Evolutionary conservation across 768 basidiomycete genomes (phyloP).

Genomic region (Termitomyces eurrhizus): DNA sequence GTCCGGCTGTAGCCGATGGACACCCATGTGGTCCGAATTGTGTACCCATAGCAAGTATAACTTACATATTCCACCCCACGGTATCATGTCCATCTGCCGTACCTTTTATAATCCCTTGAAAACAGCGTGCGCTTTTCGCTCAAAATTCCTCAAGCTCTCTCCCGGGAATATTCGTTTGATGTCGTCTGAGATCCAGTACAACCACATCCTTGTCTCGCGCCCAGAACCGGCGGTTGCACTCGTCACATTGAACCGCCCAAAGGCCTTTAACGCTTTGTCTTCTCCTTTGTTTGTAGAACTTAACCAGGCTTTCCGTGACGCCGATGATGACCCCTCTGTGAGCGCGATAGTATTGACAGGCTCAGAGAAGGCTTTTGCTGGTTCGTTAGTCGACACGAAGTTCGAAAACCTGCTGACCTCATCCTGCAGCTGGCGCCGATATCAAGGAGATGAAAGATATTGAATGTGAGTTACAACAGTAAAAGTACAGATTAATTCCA

Average conservation of each 20-base stretch:
- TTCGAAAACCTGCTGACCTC: neutral
- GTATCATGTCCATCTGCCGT: constrained; percentile 23
- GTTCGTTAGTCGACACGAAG: constrained; percentile 36
- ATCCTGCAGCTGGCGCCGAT: constrained; percentile 79
- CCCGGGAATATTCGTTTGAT: constrained; percentile 36
- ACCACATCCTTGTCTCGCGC: constrained; percentile 63
- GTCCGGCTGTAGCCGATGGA: neutral
- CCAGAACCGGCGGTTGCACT: constrained; percentile 71
- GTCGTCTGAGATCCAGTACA: constrained; percentile 46
- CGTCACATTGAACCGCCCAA: constrained; percentile 86
- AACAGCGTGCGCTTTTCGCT: constrained; percentile 8
- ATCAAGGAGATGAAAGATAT: constrained; percentile 99
- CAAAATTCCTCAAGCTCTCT: constrained; percentile 9
- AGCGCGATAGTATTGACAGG: constrained; percentile 92
- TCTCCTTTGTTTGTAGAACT: constrained; percentile 79
- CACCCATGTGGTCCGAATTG: neutral
- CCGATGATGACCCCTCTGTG: constrained; percentile 66
- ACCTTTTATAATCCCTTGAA: constrained; percentile 16
- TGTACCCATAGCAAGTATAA: neutral
- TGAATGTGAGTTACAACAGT: constrained; percentile 52
- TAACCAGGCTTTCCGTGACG: constrained; percentile 67
- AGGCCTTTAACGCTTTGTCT: constrained; percentile 85
- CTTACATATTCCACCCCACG: neutral
- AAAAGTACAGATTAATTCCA: neutral
- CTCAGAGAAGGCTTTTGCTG: constrained; percentile 90